Base-by-base conservation (phyloP, 1,284 basidiomycete genomes). In the Cryptococcus sp. region DNA sequence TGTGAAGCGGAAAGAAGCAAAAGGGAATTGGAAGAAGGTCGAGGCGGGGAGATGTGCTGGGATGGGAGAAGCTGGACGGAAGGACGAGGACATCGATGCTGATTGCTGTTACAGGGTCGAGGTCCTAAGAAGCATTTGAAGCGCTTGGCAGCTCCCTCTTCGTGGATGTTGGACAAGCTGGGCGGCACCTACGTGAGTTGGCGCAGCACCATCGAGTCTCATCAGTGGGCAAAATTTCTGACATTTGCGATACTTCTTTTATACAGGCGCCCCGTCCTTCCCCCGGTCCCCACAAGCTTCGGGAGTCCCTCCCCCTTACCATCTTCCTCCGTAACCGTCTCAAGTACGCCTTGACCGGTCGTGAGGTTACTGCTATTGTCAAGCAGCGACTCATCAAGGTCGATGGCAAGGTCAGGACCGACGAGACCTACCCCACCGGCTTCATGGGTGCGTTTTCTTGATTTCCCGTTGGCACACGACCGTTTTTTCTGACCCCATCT, bases 51-150 rank as follows among this genome's bases (percentile, higher is more conserved):
- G 46, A 47, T 18, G 13, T 28, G 46, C 46, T 28, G 35, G 23
- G 23, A 20, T 42, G 42, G 20, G 47, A 50, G 9, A 40, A 20
- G 23, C 20, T 28, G 33, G n/a, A 28, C n/a, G 46, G 24, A 47
- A 1, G 46, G 46, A 47, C 33, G 23, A 23, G 2, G 1, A 35
- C 8, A 43, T 54, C 11, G 39, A 39, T 21, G 48, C 57, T 55
- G 40, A 59, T 33, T 28, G 23, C 11, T 16, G 18, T 40, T 16
- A 6, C 48, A 70, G 91, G 91, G 85, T 77, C 87, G 94, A 80
- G 95, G 95, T 87, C 95, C 95, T 70, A 95, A 92, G 88, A 98
- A 98, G 83, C 95, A 98, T 80, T 85, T 98, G 82, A 97, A 97
- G 86, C 91, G 95, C 77, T 86, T 98, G 68, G 87, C 88, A 71